Percentiles rank a stretch among this genome's conserved stretches.
Conservation (phyloP, 75 land plant species). For the Selaginella moellendorffii region DNA sequence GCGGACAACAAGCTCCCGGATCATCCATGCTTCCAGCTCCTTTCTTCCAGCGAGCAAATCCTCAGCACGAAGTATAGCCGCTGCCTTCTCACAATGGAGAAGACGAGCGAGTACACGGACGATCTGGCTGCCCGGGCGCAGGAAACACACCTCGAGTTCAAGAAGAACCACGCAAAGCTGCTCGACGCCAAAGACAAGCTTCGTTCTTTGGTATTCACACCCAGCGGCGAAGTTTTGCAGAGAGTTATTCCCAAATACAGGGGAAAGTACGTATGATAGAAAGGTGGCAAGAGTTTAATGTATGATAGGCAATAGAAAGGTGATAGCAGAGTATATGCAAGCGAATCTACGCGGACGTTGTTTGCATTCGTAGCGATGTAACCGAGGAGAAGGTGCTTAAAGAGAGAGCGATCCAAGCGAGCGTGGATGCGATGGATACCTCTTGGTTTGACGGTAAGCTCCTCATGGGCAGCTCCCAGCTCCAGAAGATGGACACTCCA, state of each 20-base stretch:
- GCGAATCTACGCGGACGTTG: too few relatives aligned
- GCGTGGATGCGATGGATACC: too few relatives aligned
- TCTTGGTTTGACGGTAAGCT: too few relatives aligned
- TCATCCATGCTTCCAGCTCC: constrained; percentile 67
- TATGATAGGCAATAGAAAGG: background rate
- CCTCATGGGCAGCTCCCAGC: too few relatives aligned
- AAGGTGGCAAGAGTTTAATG: constrained; percentile 3
- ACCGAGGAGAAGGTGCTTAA: too few relatives aligned
- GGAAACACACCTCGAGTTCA: constrained; percentile 59
- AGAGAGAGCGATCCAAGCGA: too few relatives aligned
- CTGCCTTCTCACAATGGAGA: constrained; percentile 83
- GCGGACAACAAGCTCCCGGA: constrained; percentile 37
- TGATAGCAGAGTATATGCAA: background rate
- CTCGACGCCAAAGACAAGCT: constrained; percentile 57
- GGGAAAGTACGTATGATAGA: constrained; percentile 64
- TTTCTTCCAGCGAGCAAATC: constrained; percentile 68
- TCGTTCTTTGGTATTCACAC: constrained; percentile 56
- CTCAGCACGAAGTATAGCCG: constrained; percentile 77
- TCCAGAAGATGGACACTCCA: too few relatives aligned
- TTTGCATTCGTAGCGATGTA: too few relatives aligned
- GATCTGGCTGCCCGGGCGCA: constrained; percentile 47
- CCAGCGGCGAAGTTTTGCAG: constrained; percentile 22
- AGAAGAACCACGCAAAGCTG: constrained; percentile 69
- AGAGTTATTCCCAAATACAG: constrained; percentile 75
- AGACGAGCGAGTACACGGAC: constrained; percentile 44